A percentile compares a stretch with the other conserved stretches of the same genome.
phyloP scores from a whole-genome alignment of 805 yeast species.

The Suhomyces sp. region DNA sequence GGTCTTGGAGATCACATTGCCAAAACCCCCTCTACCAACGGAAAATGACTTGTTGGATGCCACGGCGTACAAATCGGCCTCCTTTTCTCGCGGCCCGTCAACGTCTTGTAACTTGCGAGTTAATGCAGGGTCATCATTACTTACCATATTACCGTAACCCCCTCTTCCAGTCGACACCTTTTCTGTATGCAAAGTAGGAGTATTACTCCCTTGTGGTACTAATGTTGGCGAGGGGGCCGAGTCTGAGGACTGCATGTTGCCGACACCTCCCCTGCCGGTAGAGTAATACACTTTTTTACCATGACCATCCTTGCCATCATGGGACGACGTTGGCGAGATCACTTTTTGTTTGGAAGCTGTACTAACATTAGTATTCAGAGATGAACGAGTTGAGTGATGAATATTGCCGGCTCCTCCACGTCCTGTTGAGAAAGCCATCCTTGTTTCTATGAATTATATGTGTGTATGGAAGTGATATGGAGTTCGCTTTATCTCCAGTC shows the following conservation, averaged over 20 bases:
- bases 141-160: slow-evolving; percentile 73
- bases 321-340: slow-evolving; percentile 8
- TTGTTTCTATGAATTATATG: neutral
- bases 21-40: slow-evolving; percentile 67
- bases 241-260: slow-evolving; percentile 52
- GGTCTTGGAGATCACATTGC: slow-evolving; percentile 47
- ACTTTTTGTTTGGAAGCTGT: neutral
- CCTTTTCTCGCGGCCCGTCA: slow-evolving; percentile 32
- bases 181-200: slow-evolving; percentile 56
- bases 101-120: slow-evolving; percentile 69
- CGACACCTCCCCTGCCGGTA: slow-evolving; percentile 83
- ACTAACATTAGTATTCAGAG: neutral
- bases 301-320: slow-evolving; percentile 6
- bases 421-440: slow-evolving; percentile 33
- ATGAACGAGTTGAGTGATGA: slow-evolving; percentile 8
- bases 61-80: slow-evolving; percentile 40
- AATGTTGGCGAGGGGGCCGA: slow-evolving; percentile 52
- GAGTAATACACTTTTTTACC: slow-evolving; percentile 42
- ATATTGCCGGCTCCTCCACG: slow-evolving; percentile 42
- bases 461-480: neutral
- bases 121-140: slow-evolving; percentile 54
- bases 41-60: slow-evolving; percentile 45
- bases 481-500: neutral
- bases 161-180: slow-evolving; percentile 74
- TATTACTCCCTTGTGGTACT: slow-evolving; percentile 57